Percentiles rank a stretch among this genome's conserved stretches.
These are phyloP conservation scores for Colletotrichum chrysophilum DNA, from an alignment of 2,329 filamentous ascomycete genomes.

Conservation along the genomic window DNA sequence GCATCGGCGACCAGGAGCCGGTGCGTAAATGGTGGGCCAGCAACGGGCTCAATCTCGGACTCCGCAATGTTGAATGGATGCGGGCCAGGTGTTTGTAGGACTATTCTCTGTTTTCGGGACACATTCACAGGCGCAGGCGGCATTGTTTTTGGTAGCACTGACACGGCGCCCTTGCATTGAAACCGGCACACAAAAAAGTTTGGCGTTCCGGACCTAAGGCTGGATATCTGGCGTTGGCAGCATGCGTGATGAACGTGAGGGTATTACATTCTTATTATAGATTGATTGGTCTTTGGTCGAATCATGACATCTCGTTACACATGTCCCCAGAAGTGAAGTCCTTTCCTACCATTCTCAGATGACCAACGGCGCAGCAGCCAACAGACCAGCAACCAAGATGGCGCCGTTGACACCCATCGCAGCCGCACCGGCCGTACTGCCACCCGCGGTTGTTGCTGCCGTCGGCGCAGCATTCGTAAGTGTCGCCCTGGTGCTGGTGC, in stretches of 20 bases:
- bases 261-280: background rate
- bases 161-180: background rate
- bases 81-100: constrained; percentile 72
- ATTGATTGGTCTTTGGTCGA: background rate
- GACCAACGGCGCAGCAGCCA: background rate
- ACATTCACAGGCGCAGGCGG: background rate
- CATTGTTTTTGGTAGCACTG: background rate
- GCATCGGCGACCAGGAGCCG: constrained; percentile 73
- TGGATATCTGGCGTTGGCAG: background rate
- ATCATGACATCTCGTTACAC: background rate
- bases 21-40: constrained; percentile 88
- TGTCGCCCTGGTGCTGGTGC: background rate
- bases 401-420: background rate
- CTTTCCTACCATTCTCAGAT: background rate
- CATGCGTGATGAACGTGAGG: background rate
- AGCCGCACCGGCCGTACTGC: background rate
- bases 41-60: constrained; percentile 81
- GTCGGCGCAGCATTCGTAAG: background rate
- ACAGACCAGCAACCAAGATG: background rate
- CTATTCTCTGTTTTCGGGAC: background rate
- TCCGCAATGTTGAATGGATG: constrained; percentile 90
- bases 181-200: constrained; percentile 1
- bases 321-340: background rate
- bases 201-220: background rate
- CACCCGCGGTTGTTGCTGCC: background rate